phyloP scores from a whole-genome alignment of 208 protist species.

The Porcisia deanei region DNA sequence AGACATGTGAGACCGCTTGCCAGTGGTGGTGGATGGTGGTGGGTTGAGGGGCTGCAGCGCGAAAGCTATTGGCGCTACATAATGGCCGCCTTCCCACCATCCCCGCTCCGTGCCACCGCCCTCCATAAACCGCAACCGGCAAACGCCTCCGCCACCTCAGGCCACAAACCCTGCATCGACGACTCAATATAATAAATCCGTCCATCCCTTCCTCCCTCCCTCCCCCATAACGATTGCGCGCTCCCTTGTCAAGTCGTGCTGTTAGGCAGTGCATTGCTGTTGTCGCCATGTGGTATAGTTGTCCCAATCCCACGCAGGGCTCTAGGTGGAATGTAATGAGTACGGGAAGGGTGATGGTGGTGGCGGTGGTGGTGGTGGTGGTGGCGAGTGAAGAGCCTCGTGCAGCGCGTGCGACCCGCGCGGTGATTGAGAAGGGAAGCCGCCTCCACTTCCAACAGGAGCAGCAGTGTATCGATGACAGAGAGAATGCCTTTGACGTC shows the following conservation, averaged over 20 bases:
- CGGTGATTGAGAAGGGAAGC: background rate
- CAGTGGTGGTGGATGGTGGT: too few species aligned
- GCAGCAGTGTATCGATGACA: background rate
- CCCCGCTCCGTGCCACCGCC: too few species aligned
- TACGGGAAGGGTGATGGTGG: background rate
- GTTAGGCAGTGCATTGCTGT: background rate
- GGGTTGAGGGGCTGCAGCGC: background rate
- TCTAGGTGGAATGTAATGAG: background rate
- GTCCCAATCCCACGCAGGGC: constrained; percentile 6
- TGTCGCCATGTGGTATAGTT: constrained; percentile 7
- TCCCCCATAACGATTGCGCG: background rate
- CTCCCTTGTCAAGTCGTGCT: background rate
- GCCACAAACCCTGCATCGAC: too few species aligned
- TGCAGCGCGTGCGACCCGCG: background rate
- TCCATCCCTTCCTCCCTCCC: too few species aligned
- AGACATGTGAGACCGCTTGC: background rate
- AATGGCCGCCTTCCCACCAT: too few species aligned
- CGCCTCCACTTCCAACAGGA: background rate
- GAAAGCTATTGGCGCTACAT: too few species aligned
- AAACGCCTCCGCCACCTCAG: too few species aligned
- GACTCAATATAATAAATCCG: too few species aligned
- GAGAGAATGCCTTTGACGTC: background rate
- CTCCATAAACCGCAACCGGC: too few species aligned
- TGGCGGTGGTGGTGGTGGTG: background rate
- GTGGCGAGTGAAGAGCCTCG: background rate